A percentile compares a stretch with the other conserved stretches of the same genome.
Evolutionary conservation across 1,139 yeast species (phyloP).

Genomic region (Debaryomyces singareniensis): DNA sequence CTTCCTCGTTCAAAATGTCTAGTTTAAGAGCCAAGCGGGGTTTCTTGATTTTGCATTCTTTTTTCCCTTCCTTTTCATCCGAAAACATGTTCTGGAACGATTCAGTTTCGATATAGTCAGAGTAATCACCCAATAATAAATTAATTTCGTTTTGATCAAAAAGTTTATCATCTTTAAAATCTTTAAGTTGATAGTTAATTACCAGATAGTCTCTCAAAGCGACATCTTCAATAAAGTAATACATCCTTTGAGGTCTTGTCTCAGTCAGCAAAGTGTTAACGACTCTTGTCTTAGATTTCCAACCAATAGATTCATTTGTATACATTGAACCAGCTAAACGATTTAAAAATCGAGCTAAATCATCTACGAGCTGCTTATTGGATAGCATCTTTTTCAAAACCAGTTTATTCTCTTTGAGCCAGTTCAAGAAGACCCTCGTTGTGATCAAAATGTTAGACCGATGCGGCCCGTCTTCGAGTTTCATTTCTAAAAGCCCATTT

Average conservation of each 20-base stretch:
- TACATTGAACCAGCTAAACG: conserved; percentile 10
- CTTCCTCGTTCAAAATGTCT: conserved; percentile 4
- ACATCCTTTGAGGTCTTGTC: conserved; percentile 35
- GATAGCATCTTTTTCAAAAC: conserved; percentile 32
- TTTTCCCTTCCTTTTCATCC: conserved; percentile 1
- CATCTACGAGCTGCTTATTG: conserved; percentile 20
- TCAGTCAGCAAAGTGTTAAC: conserved; percentile 2
- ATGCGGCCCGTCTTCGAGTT: conserved; percentile 2
- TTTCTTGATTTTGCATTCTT: conserved; percentile 3
- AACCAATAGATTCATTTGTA: conserved; percentile 3
- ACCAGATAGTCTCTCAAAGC: conserved; percentile 53
- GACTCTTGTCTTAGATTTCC: neutral
- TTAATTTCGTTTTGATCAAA: conserved; percentile 26
- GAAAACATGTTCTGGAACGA: neutral
- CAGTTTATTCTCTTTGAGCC: conserved; percentile 45
- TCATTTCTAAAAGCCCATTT: neutral
- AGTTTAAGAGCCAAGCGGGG: no score
- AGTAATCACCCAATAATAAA: conserved; percentile 28
- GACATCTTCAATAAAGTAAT: conserved; percentile 61
- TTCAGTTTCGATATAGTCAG: conserved; percentile 9
- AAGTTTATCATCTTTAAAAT: conserved; percentile 50
- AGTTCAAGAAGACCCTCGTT: conserved; percentile 46
- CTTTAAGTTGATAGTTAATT: conserved; percentile 47
- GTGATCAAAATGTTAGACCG: conserved; percentile 12
- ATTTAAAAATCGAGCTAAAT: conserved; percentile 28